Percentiles rank a stretch among this genome's conserved stretches.
These are phyloP conservation scores for Calonectria pseudoturangicola DNA, from an alignment of 2,329 filamentous ascomycete species.

Conservation along the genomic window DNA sequence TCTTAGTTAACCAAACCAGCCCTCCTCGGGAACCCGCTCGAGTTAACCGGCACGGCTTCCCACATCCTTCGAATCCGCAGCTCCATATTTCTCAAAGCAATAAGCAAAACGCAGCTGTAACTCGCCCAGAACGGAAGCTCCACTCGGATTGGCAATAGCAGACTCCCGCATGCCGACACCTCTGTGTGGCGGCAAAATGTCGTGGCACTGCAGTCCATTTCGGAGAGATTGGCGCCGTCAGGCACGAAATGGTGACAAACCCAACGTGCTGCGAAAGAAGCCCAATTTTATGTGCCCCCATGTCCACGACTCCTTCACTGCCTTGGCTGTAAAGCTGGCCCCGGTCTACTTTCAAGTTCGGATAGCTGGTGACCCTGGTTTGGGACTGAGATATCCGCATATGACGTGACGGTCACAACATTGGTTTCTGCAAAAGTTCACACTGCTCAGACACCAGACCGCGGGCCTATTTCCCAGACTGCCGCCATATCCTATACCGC, in stretches of 20 bases:
- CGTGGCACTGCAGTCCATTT: constrained; percentile 2
- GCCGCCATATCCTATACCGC: constrained; percentile 22
- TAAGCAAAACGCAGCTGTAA: constrained; percentile 1
- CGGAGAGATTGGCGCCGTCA: neutral
- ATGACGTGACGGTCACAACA: constrained; percentile 26
- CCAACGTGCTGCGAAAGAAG: neutral
- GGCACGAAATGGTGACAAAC: constrained; percentile 6
- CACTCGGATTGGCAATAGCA: constrained; percentile 3
- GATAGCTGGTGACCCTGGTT: neutral
- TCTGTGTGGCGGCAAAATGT: neutral
- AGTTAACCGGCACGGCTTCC: neutral
- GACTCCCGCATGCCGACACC: neutral
- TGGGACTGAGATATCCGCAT: constrained; percentile 22
- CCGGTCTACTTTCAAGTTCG: neutral
- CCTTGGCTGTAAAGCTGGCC: constrained; percentile 1
- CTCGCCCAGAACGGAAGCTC: constrained; percentile 17
- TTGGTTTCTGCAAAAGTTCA: constrained; percentile 45
- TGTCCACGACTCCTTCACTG: neutral
- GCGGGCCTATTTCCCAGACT: constrained; percentile 48
- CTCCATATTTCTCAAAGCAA: constrained; percentile 1
- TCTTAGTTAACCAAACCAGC: no score
- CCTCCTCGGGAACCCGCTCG: neutral
- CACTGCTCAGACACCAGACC: constrained; percentile 25
- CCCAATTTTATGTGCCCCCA: neutral
- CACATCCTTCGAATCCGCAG: neutral